Percentiles rank a stretch among this genome's conserved stretches.
Evolutionary conservation across 2,329 filamentous ascomycete genomes (phyloP).

Genomic region (Sporothrix brunneoviolacea): DNA sequence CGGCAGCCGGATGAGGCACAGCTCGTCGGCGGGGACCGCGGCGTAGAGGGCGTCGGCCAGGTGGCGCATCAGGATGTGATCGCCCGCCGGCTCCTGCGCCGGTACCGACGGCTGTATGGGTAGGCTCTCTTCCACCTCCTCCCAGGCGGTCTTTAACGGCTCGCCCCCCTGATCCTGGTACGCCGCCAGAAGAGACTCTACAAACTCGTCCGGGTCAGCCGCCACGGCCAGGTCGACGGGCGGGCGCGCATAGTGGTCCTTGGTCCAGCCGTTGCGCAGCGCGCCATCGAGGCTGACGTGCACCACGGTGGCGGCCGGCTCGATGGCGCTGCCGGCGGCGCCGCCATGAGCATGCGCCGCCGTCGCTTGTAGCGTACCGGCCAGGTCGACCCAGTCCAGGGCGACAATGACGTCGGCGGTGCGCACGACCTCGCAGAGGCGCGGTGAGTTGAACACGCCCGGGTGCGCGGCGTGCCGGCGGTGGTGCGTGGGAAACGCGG

Average conservation of each 20-base stretch:
- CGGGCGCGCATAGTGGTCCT: slow-evolving; percentile 7
- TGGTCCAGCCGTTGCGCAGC: slow-evolving; percentile 10
- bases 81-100: too few species aligned
- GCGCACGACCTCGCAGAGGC: neutral
- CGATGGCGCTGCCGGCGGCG: neutral
- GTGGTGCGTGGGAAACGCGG: slow-evolving; percentile 8
- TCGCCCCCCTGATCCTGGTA: neutral
- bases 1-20: slow-evolving; percentile 8
- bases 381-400: slow-evolving; percentile 13
- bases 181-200: neutral
- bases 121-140: too few species aligned
- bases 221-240: neutral
- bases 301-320: slow-evolving; percentile 4
- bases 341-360: too few species aligned
- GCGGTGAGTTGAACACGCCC: neutral
- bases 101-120: too few species aligned
- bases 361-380: slow-evolving; percentile 5
- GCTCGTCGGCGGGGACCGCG: neutral
- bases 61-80: neutral
- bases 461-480: neutral
- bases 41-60: neutral
- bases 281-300: slow-evolving; percentile 7
- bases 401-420: slow-evolving; percentile 9
- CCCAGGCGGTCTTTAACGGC: too few species aligned
- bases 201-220: slow-evolving; percentile 5